Conservation (phyloP, 352 stramenopile genomes). For the Pythium aristosporum region DNA sequence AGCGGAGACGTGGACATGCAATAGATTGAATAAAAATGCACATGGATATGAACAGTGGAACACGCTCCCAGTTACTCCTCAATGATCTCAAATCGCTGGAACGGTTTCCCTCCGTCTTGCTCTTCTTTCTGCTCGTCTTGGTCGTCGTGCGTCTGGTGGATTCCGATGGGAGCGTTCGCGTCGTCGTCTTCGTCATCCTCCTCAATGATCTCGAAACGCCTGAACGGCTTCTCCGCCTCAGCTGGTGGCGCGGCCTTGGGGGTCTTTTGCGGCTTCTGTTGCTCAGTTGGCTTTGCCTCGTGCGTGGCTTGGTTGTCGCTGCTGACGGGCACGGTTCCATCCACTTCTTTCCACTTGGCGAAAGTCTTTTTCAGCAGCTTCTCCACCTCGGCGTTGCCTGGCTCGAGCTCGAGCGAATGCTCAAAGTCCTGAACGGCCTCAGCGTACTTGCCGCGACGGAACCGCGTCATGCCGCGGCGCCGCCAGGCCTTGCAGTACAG, state of each 20-base stretch:
- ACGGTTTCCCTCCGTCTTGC: conserved; percentile 23
- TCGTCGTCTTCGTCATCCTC: conserved; percentile 39
- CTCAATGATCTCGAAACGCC: conserved; percentile 66
- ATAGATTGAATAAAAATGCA: conserved; percentile 14
- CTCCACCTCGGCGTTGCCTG: conserved; percentile 63
- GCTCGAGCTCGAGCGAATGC: conserved; percentile 60
- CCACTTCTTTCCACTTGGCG: conserved; percentile 68
- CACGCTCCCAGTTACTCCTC: conserved; percentile 35
- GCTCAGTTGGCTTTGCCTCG: not conserved
- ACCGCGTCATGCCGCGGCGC: conserved; percentile 86
- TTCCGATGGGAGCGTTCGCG: conserved; percentile 8
- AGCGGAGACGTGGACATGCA: conserved; percentile 26
- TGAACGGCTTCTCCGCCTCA: conserved; percentile 35
- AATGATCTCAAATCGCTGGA: conserved; percentile 76
- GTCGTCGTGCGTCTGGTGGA: too few relatives aligned
- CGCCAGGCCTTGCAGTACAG: conserved; percentile 86
- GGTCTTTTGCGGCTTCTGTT: not conserved
- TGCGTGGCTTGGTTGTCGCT: conserved; percentile 29
- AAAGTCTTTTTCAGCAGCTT: conserved; percentile 79
- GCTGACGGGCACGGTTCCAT: conserved; percentile 36
- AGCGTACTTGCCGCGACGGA: conserved; percentile 83
- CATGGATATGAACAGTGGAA: not conserved
- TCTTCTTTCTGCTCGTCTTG: conserved; percentile 29
- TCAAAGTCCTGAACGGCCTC: conserved; percentile 85
- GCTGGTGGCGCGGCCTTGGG: not conserved